Evolutionary conservation across 2,329 filamentous ascomycete species (phyloP).

Genomic region (Botrytis paeoniae): DNA sequence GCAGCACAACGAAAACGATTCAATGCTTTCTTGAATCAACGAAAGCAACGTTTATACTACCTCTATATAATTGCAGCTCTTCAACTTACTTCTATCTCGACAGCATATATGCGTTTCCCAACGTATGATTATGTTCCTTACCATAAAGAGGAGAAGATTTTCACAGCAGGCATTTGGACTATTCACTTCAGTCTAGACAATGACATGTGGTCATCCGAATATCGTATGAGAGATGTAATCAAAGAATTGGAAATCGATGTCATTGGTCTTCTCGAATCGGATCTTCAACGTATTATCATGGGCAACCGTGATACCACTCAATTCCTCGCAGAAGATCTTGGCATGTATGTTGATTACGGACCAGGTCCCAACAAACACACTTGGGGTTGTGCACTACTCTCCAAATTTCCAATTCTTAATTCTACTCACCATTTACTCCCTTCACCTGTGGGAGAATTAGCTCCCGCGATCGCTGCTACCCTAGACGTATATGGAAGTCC

Average conservation of each 20-base stretch:
- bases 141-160: conserved; percentile 78
- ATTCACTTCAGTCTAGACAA: conserved; percentile 98
- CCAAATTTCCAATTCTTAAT: conserved; percentile 96
- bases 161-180: conserved; percentile 97
- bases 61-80: conserved; percentile 69
- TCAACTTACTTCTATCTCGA: conserved; percentile 74
- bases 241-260: conserved; percentile 97
- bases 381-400: conserved; percentile 89
- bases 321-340: conserved; percentile 89
- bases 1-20: conserved; percentile 37
- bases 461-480: conserved; percentile 95
- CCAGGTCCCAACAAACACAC: conserved; percentile 99
- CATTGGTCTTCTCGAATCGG: conserved; percentile 88
- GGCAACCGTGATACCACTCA: conserved; percentile 96
- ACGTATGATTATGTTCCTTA: conserved; percentile 89
- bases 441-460: conserved; percentile 89
- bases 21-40: conserved; percentile 44
- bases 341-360: conserved; percentile 98
- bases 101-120: conserved; percentile 88
- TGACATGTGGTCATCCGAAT: conserved; percentile 97
- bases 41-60: conserved; percentile 59
- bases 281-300: conserved; percentile 98
- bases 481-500: conserved; percentile 86
- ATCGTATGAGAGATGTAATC: conserved; percentile 86
- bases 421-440: conserved; percentile 94